Percentiles rank a stretch among this genome's conserved stretches.
These are phyloP conservation scores for Verbena officinalis DNA, from an alignment of 257 asterid species.

Conservation along the genomic window DNA sequence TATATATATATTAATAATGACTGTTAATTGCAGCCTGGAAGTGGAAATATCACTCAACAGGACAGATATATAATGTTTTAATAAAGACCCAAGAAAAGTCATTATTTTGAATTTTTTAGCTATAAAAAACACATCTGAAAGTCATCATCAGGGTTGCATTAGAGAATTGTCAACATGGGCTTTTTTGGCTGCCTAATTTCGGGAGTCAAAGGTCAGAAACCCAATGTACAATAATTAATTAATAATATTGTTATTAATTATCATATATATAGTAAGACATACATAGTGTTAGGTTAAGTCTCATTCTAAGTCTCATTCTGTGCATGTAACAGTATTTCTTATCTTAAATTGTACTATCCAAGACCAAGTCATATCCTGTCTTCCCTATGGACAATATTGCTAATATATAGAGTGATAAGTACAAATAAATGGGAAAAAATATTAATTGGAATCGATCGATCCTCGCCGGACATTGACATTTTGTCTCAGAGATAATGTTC, in stretches of 20 bases:
- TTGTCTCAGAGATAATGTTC: no score
- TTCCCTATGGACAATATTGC: neutral
- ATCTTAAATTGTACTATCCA: neutral
- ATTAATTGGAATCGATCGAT: no score
- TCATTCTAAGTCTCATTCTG: conserved; percentile 9
- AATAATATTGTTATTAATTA: neutral
- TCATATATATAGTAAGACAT: neutral
- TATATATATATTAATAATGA: no score
- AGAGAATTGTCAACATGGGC: conserved; percentile 36
- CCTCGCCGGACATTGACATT: no score
- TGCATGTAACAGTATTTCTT: neutral
- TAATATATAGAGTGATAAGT: neutral
- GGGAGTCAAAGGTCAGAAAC: conserved; percentile 28
- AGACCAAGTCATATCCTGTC: conserved; percentile 27
- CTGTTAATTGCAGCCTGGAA: conserved; percentile 26
- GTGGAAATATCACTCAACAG: conserved; percentile 30
- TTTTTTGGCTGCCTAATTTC: conserved; percentile 35
- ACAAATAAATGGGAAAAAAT: neutral
- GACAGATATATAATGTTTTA: conserved; percentile 26
- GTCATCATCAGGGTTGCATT: conserved; percentile 8
- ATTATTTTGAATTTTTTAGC: neutral
- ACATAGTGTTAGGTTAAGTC: conserved; percentile 4
- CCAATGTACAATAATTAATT: neutral
- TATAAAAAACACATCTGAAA: conserved; percentile 23
- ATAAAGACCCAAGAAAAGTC: conserved; percentile 14